Evolutionary conservation across 164 flowering plant species (phyloP), one percentile per base, ranked within the genome.

Genomic region (Saururus chinensis): DNA sequence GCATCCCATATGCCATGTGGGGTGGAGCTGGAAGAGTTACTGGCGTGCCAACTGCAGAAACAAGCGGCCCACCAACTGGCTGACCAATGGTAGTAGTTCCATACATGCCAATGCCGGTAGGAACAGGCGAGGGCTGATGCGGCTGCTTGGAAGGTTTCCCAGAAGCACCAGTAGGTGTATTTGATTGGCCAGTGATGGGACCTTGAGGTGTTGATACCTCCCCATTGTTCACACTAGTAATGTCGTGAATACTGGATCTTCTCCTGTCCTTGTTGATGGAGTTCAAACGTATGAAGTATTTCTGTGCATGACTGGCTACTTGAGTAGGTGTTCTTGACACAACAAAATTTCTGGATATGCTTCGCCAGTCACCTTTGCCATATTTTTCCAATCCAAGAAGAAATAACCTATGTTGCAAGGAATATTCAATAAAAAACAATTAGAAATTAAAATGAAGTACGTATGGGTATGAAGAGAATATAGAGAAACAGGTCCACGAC

Each of bases 331-430:
- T 90, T 66, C 97, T 80, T 1, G 97, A 82, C 51, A 86, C 88
- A 60, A 91, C 97, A 67, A 83, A 91, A 75, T 91, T 88, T 4
- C 97, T 75, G 1, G 97, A 91, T 66, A 91, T 91, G 70, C 96
- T 91, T 49, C 97, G 77, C 97, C 97, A 91, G 61, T 91, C 97
- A 7, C 97, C 97, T 72, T 91, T 91, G 37, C 97, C 97, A 63
- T 88, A 91, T 63, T 91, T 88, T 26, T 91, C 92, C 84, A 91
- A 72, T 58, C 97, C 97, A 53, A 85, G 93, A 61, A 91, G 96
- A 74, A 91, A 91, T 66, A 85, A 73, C 76, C 97, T 91, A 76
- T 67, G n/a, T 65, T 41, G 45, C 45, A 45, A 45, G 49, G 49
- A 45, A 30, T 30, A 2, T 30, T 2, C 37, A 6, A 30, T 6